A percentile compares a stretch with the other conserved stretches of the same genome.
Conservation (phyloP, 345 rosid species). For the Diplotaxis tenuifolia region DNA sequence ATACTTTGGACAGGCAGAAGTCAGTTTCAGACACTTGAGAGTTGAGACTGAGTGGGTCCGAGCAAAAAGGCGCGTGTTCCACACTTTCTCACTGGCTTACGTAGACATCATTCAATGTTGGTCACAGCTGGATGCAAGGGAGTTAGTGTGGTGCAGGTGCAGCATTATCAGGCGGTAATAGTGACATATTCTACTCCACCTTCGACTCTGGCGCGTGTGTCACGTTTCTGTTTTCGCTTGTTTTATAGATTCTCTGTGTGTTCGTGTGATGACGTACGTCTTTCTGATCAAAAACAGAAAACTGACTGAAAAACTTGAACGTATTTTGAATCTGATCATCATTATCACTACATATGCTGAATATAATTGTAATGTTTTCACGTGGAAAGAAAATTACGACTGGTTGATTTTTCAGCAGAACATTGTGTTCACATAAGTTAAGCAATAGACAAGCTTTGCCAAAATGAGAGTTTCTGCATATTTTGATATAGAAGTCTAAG, state of each 20-base stretch:
- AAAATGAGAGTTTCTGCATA: not conserved
- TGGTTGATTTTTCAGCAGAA: constrained; percentile 5
- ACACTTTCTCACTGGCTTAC: constrained; percentile 26
- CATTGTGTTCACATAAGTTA: constrained; percentile 5
- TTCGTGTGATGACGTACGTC: constrained; percentile 5
- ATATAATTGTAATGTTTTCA: not conserved
- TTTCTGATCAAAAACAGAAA: not conserved
- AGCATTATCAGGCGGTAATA: not conserved
- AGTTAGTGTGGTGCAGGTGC: not conserved
- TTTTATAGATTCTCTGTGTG: not conserved
- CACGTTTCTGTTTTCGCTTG: not conserved
- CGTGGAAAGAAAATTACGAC: not conserved
- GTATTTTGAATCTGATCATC: constrained; percentile 3
- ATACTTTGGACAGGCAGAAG: constrained; percentile 24
- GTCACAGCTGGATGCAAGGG: constrained; percentile 31
- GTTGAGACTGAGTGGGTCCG: constrained; percentile 6
- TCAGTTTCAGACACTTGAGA: constrained; percentile 19
- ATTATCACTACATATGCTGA: not conserved
- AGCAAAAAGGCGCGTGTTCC: constrained; percentile 12
- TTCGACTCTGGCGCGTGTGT: not conserved
- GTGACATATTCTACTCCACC: not conserved
- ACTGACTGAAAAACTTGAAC: constrained; percentile 11
- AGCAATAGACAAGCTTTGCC: not conserved
- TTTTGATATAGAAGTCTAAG: not conserved
- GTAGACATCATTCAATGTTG: constrained; percentile 26